A percentile compares a stretch with the other conserved stretches of the same genome.
phyloP scores from a whole-genome alignment of 2,329 filamentous ascomycete genomes.

The Thelonectria olida region DNA sequence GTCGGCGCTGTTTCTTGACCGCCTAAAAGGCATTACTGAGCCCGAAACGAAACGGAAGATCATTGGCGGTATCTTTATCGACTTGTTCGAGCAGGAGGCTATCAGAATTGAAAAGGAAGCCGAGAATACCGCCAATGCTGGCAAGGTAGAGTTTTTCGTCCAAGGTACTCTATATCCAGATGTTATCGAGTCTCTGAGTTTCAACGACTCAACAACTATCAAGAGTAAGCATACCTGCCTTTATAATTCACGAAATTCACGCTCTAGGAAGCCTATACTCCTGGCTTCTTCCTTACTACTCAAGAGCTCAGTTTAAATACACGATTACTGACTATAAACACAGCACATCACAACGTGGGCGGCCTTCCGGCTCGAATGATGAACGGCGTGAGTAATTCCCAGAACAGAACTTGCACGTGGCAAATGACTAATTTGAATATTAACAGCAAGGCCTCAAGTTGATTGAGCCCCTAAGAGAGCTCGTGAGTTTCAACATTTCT shows the following conservation, averaged over 20 bases:
- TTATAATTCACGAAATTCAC: neutral
- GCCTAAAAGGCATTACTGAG: slow-evolving; percentile 77
- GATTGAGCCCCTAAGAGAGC: slow-evolving; percentile 6
- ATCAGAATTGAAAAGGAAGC: slow-evolving; percentile 74
- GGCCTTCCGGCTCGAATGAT: slow-evolving; percentile 20
- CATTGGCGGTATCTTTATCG: slow-evolving; percentile 75
- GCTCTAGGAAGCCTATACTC: too few species aligned
- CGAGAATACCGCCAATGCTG: slow-evolving; percentile 71
- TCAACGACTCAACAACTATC: slow-evolving; percentile 59
- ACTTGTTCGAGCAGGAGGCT: slow-evolving; percentile 83
- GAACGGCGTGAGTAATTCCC: slow-evolving; percentile 1
- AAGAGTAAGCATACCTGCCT: slow-evolving; percentile 44
- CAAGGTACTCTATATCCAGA: slow-evolving; percentile 78
- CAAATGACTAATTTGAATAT: neutral
- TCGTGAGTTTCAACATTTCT: too few species aligned
- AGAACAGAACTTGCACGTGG: too few species aligned
- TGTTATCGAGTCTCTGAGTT: slow-evolving; percentile 42
- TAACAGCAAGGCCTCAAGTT: neutral
- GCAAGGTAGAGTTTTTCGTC: slow-evolving; percentile 84
- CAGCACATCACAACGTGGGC: slow-evolving; percentile 24
- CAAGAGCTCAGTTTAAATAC: neutral
- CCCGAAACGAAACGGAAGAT: slow-evolving; percentile 93
- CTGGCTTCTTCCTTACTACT: too few species aligned
- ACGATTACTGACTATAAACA: neutral
- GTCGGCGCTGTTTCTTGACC: slow-evolving; percentile 77